A percentile compares a stretch with the other conserved stretches of the same genome.
phyloP scores from a whole-genome alignment of 2,329 filamentous ascomycete genomes.

The Coniochaeta sp. region DNA sequence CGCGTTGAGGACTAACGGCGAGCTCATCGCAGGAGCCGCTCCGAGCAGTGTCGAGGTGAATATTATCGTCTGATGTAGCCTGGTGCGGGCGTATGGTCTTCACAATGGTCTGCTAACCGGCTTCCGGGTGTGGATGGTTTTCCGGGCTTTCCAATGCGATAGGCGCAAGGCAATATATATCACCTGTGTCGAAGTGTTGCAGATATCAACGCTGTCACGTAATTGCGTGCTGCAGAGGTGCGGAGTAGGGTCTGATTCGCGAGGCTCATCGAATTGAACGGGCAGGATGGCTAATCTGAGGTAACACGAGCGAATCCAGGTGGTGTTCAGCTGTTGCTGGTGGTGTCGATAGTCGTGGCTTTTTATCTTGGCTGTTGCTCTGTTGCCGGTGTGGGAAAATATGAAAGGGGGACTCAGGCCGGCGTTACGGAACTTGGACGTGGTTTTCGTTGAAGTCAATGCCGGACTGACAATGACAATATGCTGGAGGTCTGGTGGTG shows the following conservation, averaged over 20 bases:
- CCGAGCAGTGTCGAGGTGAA: neutral
- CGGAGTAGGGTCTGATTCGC: neutral
- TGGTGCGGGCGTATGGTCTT: neutral
- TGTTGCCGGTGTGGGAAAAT: no score
- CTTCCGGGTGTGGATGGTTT: neutral
- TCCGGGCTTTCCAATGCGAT: neutral
- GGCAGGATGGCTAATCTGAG: neutral
- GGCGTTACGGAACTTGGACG: neutral
- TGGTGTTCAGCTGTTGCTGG: neutral
- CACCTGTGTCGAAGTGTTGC: neutral
- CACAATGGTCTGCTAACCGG: neutral
- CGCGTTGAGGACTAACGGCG: neutral
- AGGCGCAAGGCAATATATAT: neutral
- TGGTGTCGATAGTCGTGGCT: neutral
- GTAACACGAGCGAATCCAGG: neutral
- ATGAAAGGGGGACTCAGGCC: neutral
- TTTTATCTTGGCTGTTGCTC: neutral
- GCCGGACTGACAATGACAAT: slow-evolving; percentile 1
- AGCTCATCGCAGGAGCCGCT: neutral
- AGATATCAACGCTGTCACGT: neutral
- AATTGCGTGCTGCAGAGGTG: neutral
- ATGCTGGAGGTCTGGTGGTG: neutral
- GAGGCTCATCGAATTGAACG: neutral
- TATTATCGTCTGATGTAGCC: neutral
- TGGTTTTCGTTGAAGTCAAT: slow-evolving; percentile 5